Evolutionary conservation across 208 protist genomes (phyloP).

Genomic region (Angomonas ambiguus): DNA sequence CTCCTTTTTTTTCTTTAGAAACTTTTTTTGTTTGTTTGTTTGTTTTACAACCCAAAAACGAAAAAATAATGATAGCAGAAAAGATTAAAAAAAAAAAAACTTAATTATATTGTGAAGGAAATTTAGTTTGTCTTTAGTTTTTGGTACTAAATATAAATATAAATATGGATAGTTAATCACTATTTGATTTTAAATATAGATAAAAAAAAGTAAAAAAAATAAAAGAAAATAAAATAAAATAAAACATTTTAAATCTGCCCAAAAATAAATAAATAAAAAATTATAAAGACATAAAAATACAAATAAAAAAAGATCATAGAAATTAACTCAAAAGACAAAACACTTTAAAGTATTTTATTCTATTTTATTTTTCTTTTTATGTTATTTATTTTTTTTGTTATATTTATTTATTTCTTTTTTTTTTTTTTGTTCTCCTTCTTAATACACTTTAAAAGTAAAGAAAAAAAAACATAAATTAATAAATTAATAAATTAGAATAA

Average conservation of each 20-base stretch:
- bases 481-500: conserved; percentile 8
- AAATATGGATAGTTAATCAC: no score
- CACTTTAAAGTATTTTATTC: no score
- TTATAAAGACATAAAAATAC: no score
- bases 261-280: no score
- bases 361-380: background rate
- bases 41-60: conserved; percentile 1
- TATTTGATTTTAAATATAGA: no score
- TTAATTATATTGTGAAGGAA: no score
- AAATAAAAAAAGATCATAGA: no score
- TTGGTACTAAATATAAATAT: no score
- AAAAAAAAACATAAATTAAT: conserved; percentile 22
- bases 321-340: no score
- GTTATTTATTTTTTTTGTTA: background rate
- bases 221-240: conserved; percentile 14
- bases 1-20: conserved; percentile 1
- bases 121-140: no score
- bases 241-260: no score
- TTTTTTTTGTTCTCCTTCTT: conserved; percentile 6
- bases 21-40: conserved; percentile 3
- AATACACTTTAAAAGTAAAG: conserved; percentile 5
- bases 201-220: background rate
- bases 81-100: conserved; percentile 8
- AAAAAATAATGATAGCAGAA: conserved; percentile 16
- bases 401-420: no score